Base-by-base conservation (phyloP, 192 early-diverging fungal genomes). In the Coemansia brasiliensis region DNA sequence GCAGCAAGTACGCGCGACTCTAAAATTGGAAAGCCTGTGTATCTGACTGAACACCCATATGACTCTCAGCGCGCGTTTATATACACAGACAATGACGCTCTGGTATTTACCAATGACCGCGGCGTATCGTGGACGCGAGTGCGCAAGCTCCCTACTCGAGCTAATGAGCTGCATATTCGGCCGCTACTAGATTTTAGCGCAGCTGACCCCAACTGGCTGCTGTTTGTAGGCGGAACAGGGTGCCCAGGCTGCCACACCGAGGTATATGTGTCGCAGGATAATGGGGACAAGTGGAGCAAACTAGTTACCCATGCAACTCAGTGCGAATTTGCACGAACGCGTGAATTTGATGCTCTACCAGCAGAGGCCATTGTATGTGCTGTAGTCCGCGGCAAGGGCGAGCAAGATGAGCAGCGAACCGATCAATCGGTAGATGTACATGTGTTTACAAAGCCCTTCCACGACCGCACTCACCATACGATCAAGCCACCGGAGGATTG, bases 121-220 rank as follows among this genome's bases (percentile, higher is more conserved):
- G 87, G 89, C 8, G 81, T 74, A 8, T 64, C 48, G 7, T 86
- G 81, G 63, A 52, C 54, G 5, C 62, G 72, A 17, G 50, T 88
- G 1, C 48, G 73, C 5, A 59, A 84, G 5, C 85, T 90, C 17
- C 72, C 77, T 3, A 25, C 67, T 3, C 55, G 64, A 3, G 92
- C 87, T 46, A 96, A 93, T 65, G 76, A 57, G 12, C 57, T 92
- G 45, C 82, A 79, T 17, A 67, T 89, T 10, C 65, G 70, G 20
- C 86, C 83, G 10, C 63, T 95, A 5, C 21, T 99, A 1, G 94
- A 97, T 69, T 96, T 94, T 55, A 94, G 95, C 66, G 91, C 94
- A 2, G 73, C 72, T 8, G 83, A 97, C 56, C 68, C 83, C 6
- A 93, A 98, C 64, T 98, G 92, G 90, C 79, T 94, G 43, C 68